Evolutionary conservation across 345 rosid species (phyloP).

Genomic region (Physaria fendleri): DNA sequence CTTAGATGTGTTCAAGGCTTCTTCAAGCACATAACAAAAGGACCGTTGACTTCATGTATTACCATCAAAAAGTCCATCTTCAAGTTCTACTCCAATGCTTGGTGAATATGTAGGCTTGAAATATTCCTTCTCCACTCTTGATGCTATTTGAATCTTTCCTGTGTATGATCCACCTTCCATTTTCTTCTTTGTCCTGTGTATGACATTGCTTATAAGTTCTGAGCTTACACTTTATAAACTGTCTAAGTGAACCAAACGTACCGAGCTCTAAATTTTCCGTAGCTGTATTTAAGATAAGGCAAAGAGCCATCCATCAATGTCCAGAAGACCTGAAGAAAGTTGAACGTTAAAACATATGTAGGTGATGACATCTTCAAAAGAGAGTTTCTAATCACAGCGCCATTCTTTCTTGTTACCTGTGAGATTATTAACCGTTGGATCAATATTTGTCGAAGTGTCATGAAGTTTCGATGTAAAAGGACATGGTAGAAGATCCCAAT

Average conservation of each 20-base stretch:
- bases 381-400: background rate
- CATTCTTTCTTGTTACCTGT: slow-evolving; percentile 31
- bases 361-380: background rate
- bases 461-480: slow-evolving; percentile 72
- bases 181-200: slow-evolving; percentile 61
- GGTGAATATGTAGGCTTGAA: slow-evolving; percentile 76
- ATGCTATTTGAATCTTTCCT: slow-evolving; percentile 51
- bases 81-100: slow-evolving; percentile 74
- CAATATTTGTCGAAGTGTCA: slow-evolving; percentile 75
- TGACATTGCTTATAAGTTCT: background rate
- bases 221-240: background rate
- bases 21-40: background rate
- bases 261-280: slow-evolving; percentile 70
- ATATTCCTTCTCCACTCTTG: slow-evolving; percentile 92
- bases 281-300: slow-evolving; percentile 78
- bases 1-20: too few relatives aligned
- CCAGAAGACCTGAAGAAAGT: slow-evolving; percentile 53
- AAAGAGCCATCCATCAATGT: slow-evolving; percentile 70
- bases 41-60: slow-evolving; percentile 12
- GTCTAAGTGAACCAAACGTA: slow-evolving; percentile 22
- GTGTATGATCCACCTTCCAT: slow-evolving; percentile 38
- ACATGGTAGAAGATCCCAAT: slow-evolving; percentile 96
- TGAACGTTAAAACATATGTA: background rate
- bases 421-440: slow-evolving; percentile 74
- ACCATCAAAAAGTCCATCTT: slow-evolving; percentile 97